Evolutionary conservation across 2,329 filamentous ascomycete species (phyloP), one percentile per base, ranked within the genome.

Genomic region (Emergomyces pasteurianus): DNA sequence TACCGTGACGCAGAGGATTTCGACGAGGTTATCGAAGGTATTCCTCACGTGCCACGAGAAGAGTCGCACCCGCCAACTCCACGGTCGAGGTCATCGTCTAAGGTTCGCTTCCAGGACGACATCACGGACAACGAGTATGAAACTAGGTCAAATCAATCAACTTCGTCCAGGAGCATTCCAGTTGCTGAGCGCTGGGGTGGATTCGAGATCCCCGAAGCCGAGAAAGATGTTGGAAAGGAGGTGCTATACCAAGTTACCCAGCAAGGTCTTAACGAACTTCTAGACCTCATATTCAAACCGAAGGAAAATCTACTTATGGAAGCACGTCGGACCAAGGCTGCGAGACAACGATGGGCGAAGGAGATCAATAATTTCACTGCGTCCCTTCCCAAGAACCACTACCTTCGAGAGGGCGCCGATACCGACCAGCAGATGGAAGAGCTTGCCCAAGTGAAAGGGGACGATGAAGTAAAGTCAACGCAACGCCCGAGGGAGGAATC

Each of bases 181-280:
- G 67, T 81, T 40, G 78, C 79, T 14, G 87, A 92, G 71, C 81
- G 87, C 61, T 90, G 86, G 86, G 87, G 86, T 56, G 87, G 87
- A 21, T 86, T 89, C 72, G 88, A 90, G 58, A 86, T 95, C 18
- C 88, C 89, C 0, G 85, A 89, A 65, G 86, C 87, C 0, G 91
- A 96, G 72, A 83, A 82, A 62, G 91, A 96, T 71, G 86, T 90
- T 6, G 90, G 90, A 43, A 90, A 88, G 66, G 90, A 97, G 70
- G 88, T 96, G 3, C 78, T 97, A 0, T 96, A 95, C 69, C 89
- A 96, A 71, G 86, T 95, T 38, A 91, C 90, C 0, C 91, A 96
- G 72, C 88, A 96, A 73, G 88, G 90, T 0, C 90, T 96, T 76
- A 96, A 97, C 69, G 91, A 97, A 74, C 79, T 97, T 1, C 82